Percentiles rank a stretch among this genome's conserved stretches.
These are phyloP conservation scores for Aspergillus persii DNA, from an alignment of 2,329 filamentous ascomycete species.

Conservation along the genomic window DNA sequence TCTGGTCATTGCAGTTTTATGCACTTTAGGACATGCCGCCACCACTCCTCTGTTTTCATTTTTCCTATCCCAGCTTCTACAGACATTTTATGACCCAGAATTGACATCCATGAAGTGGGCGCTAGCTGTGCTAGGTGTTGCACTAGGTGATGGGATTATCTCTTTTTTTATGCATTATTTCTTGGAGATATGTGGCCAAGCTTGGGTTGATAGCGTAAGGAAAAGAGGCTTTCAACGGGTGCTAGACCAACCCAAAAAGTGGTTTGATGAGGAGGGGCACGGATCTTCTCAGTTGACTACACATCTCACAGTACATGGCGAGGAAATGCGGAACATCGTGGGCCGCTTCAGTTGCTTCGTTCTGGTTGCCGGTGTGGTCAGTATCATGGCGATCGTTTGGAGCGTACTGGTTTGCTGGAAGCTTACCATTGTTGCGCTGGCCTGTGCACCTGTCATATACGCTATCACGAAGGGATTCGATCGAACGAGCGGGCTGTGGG, in stretches of 20 bases:
- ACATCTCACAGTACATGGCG: constrained; percentile 74
- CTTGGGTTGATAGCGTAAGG: constrained; percentile 74
- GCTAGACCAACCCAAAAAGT: constrained; percentile 71
- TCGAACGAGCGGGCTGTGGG: constrained; percentile 67
- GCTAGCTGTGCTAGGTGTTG: constrained; percentile 65
- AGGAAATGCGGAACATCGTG: constrained; percentile 82
- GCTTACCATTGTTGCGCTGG: constrained; percentile 72
- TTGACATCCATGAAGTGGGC: constrained; percentile 63
- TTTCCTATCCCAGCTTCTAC: constrained; percentile 69
- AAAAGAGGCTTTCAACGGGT: constrained; percentile 66
- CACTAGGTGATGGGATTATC: constrained; percentile 63
- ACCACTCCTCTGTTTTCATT: constrained; percentile 74
- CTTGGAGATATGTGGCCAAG: constrained; percentile 68
- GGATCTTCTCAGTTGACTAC: constrained; percentile 63
- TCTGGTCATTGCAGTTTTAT: constrained; percentile 60
- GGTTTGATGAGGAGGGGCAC: constrained; percentile 72
- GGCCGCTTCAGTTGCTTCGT: constrained; percentile 72
- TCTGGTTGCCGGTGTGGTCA: constrained; percentile 66
- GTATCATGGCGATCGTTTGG: constrained; percentile 69
- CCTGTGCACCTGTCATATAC: constrained; percentile 66
- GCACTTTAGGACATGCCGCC: constrained; percentile 63
- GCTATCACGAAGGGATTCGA: constrained; percentile 65
- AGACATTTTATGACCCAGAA: constrained; percentile 61
- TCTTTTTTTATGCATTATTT: constrained; percentile 68
- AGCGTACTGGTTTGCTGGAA: constrained; percentile 73